phyloP scores from a whole-genome alignment of 1,284 basidiomycete genomes.

The Naganishia sp. region DNA sequence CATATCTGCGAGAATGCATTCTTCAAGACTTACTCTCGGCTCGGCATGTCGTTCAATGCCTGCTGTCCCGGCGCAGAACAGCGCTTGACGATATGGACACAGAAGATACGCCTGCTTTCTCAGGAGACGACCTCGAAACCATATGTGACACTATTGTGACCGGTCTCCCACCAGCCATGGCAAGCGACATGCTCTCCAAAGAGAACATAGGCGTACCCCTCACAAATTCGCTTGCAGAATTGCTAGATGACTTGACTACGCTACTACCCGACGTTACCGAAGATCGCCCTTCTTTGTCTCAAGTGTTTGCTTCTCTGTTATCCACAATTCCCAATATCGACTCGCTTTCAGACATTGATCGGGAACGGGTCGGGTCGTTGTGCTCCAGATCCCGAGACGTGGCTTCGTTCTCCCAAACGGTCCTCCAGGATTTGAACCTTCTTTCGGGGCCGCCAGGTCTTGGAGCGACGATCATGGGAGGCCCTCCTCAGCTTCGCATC shows the following conservation, averaged over 20 bases:
- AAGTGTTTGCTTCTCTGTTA: slow-evolving; percentile 4
- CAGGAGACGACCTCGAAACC: slow-evolving; percentile 13
- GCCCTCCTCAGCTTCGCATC: too few relatives aligned
- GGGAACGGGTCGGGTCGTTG: neutral
- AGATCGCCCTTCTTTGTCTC: slow-evolving; percentile 1
- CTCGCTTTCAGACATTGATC: neutral
- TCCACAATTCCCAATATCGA: neutral
- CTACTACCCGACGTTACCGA: slow-evolving; percentile 11
- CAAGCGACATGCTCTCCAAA: neutral
- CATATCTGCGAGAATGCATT: slow-evolving; percentile 24
- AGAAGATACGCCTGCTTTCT: neutral
- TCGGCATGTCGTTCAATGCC: neutral
- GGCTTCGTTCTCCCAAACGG: neutral
- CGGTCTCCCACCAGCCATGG: neutral
- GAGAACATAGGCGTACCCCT: too few relatives aligned
- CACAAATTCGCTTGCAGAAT: neutral
- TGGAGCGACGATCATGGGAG: neutral
- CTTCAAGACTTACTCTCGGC: neutral
- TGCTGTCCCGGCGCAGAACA: neutral
- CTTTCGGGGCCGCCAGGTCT: neutral
- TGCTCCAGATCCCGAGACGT: neutral
- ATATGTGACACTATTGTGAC: neutral
- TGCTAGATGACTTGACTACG: neutral
- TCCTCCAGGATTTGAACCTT: slow-evolving; percentile 2
- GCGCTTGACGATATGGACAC: neutral